Percentiles rank a stretch among this genome's conserved stretches.
These are phyloP conservation scores for Paecilomyces sp. DNA, from an alignment of 2,329 filamentous ascomycete genomes.

Conservation along the genomic window DNA sequence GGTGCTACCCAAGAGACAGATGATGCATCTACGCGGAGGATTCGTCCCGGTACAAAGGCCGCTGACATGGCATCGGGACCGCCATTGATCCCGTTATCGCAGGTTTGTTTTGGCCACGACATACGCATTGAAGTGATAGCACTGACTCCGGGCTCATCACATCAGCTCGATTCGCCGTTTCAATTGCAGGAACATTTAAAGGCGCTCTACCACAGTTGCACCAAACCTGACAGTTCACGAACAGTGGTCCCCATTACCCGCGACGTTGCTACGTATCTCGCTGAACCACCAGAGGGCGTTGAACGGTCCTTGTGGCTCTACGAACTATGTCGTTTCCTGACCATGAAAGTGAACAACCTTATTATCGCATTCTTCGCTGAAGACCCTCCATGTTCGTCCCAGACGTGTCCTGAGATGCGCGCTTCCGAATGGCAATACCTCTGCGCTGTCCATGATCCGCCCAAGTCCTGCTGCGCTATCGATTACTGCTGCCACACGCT, in stretches of 20 bases:
- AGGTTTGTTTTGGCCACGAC: slow-evolving; percentile 50
- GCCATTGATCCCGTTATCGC: slow-evolving; percentile 74
- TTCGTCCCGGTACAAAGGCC: slow-evolving; percentile 87
- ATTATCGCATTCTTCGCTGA: slow-evolving; percentile 92
- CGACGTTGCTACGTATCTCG: slow-evolving; percentile 66
- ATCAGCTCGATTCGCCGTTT: slow-evolving; percentile 89
- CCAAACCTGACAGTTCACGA: slow-evolving; percentile 51
- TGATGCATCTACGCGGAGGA: slow-evolving; percentile 70
- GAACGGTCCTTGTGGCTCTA: slow-evolving; percentile 93
- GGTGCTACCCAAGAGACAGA: slow-evolving; percentile 55
- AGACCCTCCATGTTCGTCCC: slow-evolving; percentile 75
- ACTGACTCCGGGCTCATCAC: slow-evolving; percentile 1
- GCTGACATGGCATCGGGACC: slow-evolving; percentile 88
- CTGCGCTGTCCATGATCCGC: slow-evolving; percentile 92
- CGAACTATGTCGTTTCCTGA: slow-evolving; percentile 93
- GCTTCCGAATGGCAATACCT: slow-evolving; percentile 99
- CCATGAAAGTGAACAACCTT: slow-evolving; percentile 86
- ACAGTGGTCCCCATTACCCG: slow-evolving; percentile 67
- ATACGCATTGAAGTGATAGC: slow-evolving; percentile 2
- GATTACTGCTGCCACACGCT: slow-evolving; percentile 99
- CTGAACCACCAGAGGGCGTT: slow-evolving; percentile 71
- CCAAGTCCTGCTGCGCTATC: slow-evolving; percentile 95
- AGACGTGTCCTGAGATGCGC: slow-evolving; percentile 95
- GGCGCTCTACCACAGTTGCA: slow-evolving; percentile 78
- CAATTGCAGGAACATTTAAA: slow-evolving; percentile 96